phyloP scores from a whole-genome alignment of 2,329 filamentous ascomycete genomes.

The Falciphora oryzae region DNA sequence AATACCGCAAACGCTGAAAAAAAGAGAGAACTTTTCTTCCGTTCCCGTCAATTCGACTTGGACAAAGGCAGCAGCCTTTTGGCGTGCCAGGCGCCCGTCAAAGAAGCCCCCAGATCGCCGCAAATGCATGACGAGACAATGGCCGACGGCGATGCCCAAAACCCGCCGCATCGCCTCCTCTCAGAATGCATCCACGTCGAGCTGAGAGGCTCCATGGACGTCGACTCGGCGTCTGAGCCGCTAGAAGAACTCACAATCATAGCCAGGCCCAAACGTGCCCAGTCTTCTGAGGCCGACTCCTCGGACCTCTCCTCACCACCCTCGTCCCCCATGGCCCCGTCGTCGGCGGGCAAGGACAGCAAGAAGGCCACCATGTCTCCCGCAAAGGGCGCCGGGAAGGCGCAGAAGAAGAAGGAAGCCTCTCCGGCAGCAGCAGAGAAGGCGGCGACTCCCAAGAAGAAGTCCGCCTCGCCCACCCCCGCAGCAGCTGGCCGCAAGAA shows the following conservation, averaged over 20 bases:
- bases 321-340: background rate
- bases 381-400: background rate
- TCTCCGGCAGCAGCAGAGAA: background rate
- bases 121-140: constrained; percentile 4
- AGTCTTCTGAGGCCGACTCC: background rate
- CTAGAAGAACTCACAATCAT: background rate
- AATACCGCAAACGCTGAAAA: too few relatives aligned
- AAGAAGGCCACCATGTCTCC: background rate
- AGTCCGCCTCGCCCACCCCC: background rate
- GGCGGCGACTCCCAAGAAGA: background rate
- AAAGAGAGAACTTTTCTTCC: too few relatives aligned
- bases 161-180: background rate
- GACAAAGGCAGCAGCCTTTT: background rate
- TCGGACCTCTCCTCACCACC: constrained; percentile 5
- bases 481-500: background rate
- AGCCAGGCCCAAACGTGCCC: background rate
- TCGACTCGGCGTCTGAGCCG: background rate
- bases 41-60: too few relatives aligned
- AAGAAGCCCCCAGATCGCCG: background rate
- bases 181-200: background rate
- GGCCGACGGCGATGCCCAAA: background rate
- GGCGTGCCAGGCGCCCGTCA: background rate
- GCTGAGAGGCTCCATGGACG: background rate
- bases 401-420: background rate
- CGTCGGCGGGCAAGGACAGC: background rate